Percentiles rank a stretch among this genome's conserved stretches.
These are phyloP conservation scores for Stagonosporopsis cucurbitacearum DNA, from an alignment of 2,329 filamentous ascomycete species.

Conservation along the genomic window DNA sequence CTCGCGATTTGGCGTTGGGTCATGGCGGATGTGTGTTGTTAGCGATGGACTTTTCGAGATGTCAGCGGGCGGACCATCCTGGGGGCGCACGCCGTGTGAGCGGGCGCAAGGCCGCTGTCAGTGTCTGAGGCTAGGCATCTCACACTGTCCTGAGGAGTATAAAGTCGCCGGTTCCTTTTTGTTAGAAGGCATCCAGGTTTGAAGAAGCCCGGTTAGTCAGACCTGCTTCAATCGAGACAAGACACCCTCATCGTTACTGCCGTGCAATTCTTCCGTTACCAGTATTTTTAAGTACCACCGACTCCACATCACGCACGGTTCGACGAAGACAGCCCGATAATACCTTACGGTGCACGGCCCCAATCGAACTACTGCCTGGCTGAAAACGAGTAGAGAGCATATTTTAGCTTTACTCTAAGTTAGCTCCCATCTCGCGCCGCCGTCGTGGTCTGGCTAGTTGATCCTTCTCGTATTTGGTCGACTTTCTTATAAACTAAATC, in stretches of 20 bases:
- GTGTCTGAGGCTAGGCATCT: slow-evolving; percentile 12
- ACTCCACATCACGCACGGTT: not conserved
- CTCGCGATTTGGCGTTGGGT: slow-evolving; percentile 7
- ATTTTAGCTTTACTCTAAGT: slow-evolving; percentile 13
- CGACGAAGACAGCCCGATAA: slow-evolving; percentile 8
- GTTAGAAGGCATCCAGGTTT: not conserved
- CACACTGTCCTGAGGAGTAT: slow-evolving; percentile 14
- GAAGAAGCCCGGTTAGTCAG: not conserved
- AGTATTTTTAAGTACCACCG: not conserved
- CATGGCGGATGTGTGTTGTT: slow-evolving; percentile 9
- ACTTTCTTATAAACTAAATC: slow-evolving; percentile 1
- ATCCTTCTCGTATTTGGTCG: slow-evolving; percentile 4
- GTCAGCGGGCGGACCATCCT: slow-evolving; percentile 2
- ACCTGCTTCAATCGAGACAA: not conserved
- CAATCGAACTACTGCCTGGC: not conserved
- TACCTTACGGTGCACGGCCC: slow-evolving; percentile 15
- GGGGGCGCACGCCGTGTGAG: slow-evolving; percentile 6
- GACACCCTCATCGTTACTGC: not conserved
- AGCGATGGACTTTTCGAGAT: not conserved
- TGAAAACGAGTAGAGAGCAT: slow-evolving; percentile 13
- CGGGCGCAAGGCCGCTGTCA: slow-evolving; percentile 10
- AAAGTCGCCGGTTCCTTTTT: slow-evolving; percentile 10
- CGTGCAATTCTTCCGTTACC: not conserved
- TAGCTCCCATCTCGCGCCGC: slow-evolving; percentile 7
- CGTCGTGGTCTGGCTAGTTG: not conserved